Evolutionary conservation across 2,329 filamentous ascomycete genomes (phyloP), one percentile per base, ranked within the genome.

Genomic region (Ceratocystis cubensis): DNA sequence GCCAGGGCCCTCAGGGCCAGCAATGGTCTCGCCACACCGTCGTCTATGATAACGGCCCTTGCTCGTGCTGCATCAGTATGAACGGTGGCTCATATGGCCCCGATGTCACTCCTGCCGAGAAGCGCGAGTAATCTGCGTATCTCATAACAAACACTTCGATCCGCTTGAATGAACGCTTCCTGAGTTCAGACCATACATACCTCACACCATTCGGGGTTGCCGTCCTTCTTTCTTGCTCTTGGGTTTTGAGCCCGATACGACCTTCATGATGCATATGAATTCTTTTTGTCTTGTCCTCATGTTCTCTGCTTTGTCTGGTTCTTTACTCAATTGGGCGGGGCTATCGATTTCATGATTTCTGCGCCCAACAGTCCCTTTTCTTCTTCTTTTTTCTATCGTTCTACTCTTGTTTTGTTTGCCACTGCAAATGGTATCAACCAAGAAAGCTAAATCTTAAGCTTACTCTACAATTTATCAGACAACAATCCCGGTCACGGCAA

Each of bases 11-110:
- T 66, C 74, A 76, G 13, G 81, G 80, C 3, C 75, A 77, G 20
- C 78, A 78, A 53, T 85, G 82, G 82, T 80, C 77, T 70, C 78
- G 81, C 46, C 82, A 85, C 72, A 85, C 82, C 17, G 78, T 81
- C 30, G 82, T 84, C 30, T 84, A 84, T 69, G 82, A 82, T 33
- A 82, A 82, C 67, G 81, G 82, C 5, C 78, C 81, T 2, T 85
- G 82, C 69, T 75, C 83, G 48, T 81, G 82, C 1, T 85, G 82
- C 69, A 77, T 79, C 8, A 78, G 77, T 5, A 75, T 74, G 41
- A 76, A 77, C 6, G 79, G 76, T 20, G 78, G 80, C 6, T 82
- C 82, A 72, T 84, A 84, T 69, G 82, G 81, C 33, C 77, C 79
- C 50, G 82, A 77, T 33, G 81, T 83, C 30, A 78, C 79, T 17